Evolutionary conservation across 2,329 filamentous ascomycete species (phyloP).

Genomic region (Cordyceps cicadae): DNA sequence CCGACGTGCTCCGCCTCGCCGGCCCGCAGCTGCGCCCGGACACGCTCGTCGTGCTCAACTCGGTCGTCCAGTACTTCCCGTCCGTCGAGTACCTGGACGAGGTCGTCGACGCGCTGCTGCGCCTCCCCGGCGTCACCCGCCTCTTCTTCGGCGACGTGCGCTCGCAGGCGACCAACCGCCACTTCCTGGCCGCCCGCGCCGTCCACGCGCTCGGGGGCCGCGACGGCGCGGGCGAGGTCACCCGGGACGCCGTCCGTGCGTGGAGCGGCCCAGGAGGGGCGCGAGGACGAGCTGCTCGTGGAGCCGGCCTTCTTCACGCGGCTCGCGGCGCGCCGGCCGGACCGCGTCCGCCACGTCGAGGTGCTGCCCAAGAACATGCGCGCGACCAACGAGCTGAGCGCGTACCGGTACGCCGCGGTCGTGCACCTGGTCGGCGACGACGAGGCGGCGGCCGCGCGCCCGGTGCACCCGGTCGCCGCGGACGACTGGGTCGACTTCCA

Average conservation of each 20-base stretch:
- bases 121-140: not conserved
- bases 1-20: slow-evolving; percentile 12
- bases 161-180: slow-evolving; percentile 12
- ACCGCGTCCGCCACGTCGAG: slow-evolving; percentile 20
- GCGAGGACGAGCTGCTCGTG: slow-evolving; percentile 19
- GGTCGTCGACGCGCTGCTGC: not conserved
- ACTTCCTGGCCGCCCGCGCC: slow-evolving; percentile 13
- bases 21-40: slow-evolving; percentile 1
- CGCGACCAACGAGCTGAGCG: slow-evolving; percentile 23
- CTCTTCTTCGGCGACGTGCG: slow-evolving; percentile 19
- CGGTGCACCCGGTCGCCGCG: slow-evolving; percentile 12
- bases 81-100: not conserved
- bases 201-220: slow-evolving; percentile 7
- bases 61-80: slow-evolving; percentile 14
- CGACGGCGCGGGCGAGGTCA: not conserved
- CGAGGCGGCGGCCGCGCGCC: not conserved
- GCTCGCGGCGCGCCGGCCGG: slow-evolving; percentile 5
- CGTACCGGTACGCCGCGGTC: slow-evolving; percentile 22
- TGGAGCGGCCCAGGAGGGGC: slow-evolving; percentile 12
- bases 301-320: slow-evolving; percentile 20
- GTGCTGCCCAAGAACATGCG: slow-evolving; percentile 22
- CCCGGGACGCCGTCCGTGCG: slow-evolving; percentile 6
- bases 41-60: slow-evolving; percentile 18
- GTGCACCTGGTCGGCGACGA: slow-evolving; percentile 14
- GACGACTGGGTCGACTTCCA: slow-evolving; percentile 7